phyloP scores from a whole-genome alignment of 148 eudicot genomes.

The Fagopyrum esculentum region DNA sequence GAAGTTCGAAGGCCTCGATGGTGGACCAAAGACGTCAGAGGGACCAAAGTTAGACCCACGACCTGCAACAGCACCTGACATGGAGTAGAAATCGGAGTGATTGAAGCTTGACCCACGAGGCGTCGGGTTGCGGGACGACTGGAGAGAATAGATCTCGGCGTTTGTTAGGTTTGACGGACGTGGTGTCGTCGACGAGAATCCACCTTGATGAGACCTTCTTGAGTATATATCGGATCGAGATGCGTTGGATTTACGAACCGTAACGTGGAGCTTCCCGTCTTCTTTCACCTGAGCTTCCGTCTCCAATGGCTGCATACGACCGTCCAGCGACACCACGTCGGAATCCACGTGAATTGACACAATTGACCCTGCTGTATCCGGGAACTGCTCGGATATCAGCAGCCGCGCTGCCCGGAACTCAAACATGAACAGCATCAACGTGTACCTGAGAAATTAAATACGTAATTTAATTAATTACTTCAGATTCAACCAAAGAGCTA shows the following conservation, averaged over 20 bases:
- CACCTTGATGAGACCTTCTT: conserved; percentile 40
- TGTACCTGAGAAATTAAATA: conserved; percentile 27
- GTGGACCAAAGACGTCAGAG: conserved; percentile 45
- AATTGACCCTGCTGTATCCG: conserved; percentile 75
- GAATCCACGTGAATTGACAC: conserved; percentile 87
- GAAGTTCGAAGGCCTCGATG: conserved; percentile 64
- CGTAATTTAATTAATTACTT: background rate
- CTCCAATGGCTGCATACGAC: conserved; percentile 46
- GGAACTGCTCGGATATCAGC: conserved; percentile 86
- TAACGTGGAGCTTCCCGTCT: conserved; percentile 79
- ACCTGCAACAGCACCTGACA: conserved; percentile 42
- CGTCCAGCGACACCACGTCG: conserved; percentile 77
- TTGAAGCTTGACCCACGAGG: conserved; percentile 86
- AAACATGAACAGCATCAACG: conserved; percentile 85
- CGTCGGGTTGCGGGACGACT: conserved; percentile 70
- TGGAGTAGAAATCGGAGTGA: conserved; percentile 74
- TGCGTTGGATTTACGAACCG: conserved; percentile 68
- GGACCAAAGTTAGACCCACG: conserved; percentile 79
- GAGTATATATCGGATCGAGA: conserved; percentile 76
- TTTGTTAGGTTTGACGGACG: conserved; percentile 69
- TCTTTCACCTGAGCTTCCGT: conserved; percentile 75
- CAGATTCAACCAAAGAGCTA: background rate
- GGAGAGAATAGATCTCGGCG: conserved; percentile 87
- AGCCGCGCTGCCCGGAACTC: conserved; percentile 76
- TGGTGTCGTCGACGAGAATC: conserved; percentile 47